Conservation (phyloP, 805 yeast genomes). For the Ogataea pini region DNA sequence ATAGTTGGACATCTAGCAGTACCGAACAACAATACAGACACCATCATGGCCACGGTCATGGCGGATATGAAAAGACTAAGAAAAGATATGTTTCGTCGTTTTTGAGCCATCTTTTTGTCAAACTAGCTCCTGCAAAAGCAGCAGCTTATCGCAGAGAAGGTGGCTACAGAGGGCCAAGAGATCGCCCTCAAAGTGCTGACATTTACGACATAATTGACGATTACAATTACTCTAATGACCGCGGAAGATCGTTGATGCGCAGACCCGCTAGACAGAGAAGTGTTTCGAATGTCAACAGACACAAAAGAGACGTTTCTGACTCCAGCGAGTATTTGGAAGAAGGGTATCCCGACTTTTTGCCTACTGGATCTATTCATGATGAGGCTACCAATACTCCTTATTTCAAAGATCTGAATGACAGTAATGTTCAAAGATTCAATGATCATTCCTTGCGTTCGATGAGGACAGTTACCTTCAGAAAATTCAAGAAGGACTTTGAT, state of each 20-base stretch:
- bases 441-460: conserved; percentile 9
- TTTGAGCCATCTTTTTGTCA: conserved; percentile 13
- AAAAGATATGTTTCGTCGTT: conserved; percentile 11
- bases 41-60: background rate
- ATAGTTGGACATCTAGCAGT: background rate
- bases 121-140: conserved; percentile 8
- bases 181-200: conserved; percentile 18
- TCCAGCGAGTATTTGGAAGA: conserved; percentile 2
- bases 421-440: conserved; percentile 4
- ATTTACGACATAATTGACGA: conserved; percentile 24
- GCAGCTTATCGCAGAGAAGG: background rate
- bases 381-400: conserved; percentile 22
- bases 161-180: background rate
- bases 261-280: conserved; percentile 15
- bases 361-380: conserved; percentile 18
- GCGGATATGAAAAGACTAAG: background rate
- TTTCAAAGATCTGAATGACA: conserved; percentile 16
- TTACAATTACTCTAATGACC: conserved; percentile 19
- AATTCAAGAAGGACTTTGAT: conserved; percentile 18
- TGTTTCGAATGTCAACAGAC: conserved; percentile 9
- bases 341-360: conserved; percentile 11
- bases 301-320: conserved; percentile 11
- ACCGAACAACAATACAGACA: background rate
- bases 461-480: conserved; percentile 15
- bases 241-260: conserved; percentile 15